These are phyloP conservation scores for Alternaria sp. DNA, from an alignment of 2,329 filamentous ascomycete genomes.

Conservation along the genomic window DNA sequence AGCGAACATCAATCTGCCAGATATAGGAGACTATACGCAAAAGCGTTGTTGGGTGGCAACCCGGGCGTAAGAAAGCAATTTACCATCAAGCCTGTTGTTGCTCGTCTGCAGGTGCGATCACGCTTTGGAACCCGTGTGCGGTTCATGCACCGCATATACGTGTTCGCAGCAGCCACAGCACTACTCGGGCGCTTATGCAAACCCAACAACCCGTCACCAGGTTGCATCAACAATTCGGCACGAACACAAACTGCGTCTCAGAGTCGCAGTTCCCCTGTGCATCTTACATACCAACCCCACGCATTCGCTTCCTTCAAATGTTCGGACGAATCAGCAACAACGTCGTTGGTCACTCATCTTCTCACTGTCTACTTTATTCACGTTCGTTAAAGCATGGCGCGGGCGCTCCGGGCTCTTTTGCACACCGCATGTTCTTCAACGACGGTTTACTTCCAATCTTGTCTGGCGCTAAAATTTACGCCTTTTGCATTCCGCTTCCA, in stretches of 20 bases:
- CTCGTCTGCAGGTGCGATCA: constrained; percentile 21
- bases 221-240: not conserved
- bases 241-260: constrained; percentile 6
- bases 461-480: constrained; percentile 6
- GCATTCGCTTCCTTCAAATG: not conserved
- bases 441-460: not conserved
- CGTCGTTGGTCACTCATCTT: not conserved
- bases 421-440: not conserved
- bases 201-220: constrained; percentile 21
- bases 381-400: not conserved
- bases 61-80: constrained; percentile 8
- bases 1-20: constrained; percentile 14
- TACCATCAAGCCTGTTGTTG: constrained; percentile 12
- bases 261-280: constrained; percentile 3
- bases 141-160: constrained; percentile 26
- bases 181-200: constrained; percentile 36
- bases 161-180: constrained; percentile 27
- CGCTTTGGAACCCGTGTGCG: constrained; percentile 23
- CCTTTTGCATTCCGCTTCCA: constrained; percentile 1
- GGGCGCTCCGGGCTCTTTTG: not conserved
- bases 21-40: constrained; percentile 1
- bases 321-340: not conserved
- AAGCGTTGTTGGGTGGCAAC: constrained; percentile 9
- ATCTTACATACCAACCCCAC: not conserved
- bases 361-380: not conserved